Percentiles rank a stretch among this genome's conserved stretches.
phyloP scores from a whole-genome alignment of 208 protist species.

The Naegleria fowleri region DNA sequence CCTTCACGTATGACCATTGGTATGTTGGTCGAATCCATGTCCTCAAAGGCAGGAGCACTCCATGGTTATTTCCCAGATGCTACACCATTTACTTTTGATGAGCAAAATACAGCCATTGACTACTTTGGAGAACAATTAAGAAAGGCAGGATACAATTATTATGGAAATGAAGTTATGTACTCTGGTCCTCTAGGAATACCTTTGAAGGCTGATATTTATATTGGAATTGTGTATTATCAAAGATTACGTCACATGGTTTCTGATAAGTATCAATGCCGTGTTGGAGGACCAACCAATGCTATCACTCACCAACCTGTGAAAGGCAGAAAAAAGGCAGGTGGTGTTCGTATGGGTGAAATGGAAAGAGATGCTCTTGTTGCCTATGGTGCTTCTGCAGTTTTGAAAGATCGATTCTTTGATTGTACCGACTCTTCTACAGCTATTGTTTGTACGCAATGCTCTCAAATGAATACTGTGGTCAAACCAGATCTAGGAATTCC shows the following conservation, averaged over 20 bases:
- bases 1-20: constrained; percentile 99
- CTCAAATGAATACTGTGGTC: neutral
- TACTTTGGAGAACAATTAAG: constrained; percentile 92
- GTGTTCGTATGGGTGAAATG: constrained; percentile 99
- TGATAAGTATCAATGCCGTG: constrained; percentile 98
- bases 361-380: constrained; percentile 98
- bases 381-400: constrained; percentile 96
- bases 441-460: constrained; percentile 48
- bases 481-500: neutral
- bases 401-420: constrained; percentile 93
- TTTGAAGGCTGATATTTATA: constrained; percentile 94
- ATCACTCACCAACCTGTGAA: constrained; percentile 98
- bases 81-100: constrained; percentile 69
- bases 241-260: constrained; percentile 98
- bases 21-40: constrained; percentile 95
- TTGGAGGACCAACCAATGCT: constrained; percentile 69
- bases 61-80: constrained; percentile 92
- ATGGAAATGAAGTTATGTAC: constrained; percentile 88
- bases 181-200: constrained; percentile 87
- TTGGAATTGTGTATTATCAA: constrained; percentile 99
- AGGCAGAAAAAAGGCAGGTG: constrained; percentile 87
- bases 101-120: constrained; percentile 70
- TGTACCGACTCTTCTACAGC: constrained; percentile 58
- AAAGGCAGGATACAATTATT: constrained; percentile 90
- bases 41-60: constrained; percentile 86